A percentile compares a stretch with the other conserved stretches of the same genome.
phyloP scores from a whole-genome alignment of 2,329 filamentous ascomycete genomes.

The Dactylellina haptotyla region DNA sequence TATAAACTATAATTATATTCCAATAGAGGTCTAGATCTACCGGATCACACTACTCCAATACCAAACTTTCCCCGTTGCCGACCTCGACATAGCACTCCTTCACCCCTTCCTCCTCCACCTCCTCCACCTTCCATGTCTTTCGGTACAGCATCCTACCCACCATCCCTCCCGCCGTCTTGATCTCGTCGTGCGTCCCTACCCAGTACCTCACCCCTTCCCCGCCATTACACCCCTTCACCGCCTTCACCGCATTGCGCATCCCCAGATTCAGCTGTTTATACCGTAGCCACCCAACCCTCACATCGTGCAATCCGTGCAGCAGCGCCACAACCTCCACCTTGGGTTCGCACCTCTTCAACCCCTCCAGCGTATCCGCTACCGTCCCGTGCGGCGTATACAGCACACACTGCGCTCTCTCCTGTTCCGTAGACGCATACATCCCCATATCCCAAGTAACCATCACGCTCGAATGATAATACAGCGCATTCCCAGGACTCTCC shows the following conservation, averaged over 20 bases:
- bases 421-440: slow-evolving; percentile 57
- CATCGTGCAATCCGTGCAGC: slow-evolving; percentile 73
- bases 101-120: slow-evolving; percentile 62
- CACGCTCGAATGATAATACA: slow-evolving; percentile 72
- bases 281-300: slow-evolving; percentile 63
- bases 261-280: slow-evolving; percentile 72
- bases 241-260: slow-evolving; percentile 70
- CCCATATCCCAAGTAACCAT: slow-evolving; percentile 69
- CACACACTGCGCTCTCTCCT: slow-evolving; percentile 65
- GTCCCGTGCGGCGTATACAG: slow-evolving; percentile 75
- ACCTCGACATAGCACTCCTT: slow-evolving; percentile 65
- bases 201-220: slow-evolving; percentile 69
- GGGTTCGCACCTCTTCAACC: slow-evolving; percentile 64
- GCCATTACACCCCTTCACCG: slow-evolving; percentile 63
- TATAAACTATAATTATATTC: no score
- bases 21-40: no score
- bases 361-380: slow-evolving; percentile 63
- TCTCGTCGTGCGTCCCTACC: slow-evolving; percentile 74
- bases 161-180: slow-evolving; percentile 70
- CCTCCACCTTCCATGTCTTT: slow-evolving; percentile 63
- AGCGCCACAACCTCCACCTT: slow-evolving; percentile 68
- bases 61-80: slow-evolving; percentile 68
- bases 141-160: slow-evolving; percentile 67
- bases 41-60: slow-evolving; percentile 62
- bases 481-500: slow-evolving; percentile 66